Percentiles rank a stretch among this genome's conserved stretches.
Conservation (phyloP, 106 monocot genomes). For the Allium cepa region DNA sequence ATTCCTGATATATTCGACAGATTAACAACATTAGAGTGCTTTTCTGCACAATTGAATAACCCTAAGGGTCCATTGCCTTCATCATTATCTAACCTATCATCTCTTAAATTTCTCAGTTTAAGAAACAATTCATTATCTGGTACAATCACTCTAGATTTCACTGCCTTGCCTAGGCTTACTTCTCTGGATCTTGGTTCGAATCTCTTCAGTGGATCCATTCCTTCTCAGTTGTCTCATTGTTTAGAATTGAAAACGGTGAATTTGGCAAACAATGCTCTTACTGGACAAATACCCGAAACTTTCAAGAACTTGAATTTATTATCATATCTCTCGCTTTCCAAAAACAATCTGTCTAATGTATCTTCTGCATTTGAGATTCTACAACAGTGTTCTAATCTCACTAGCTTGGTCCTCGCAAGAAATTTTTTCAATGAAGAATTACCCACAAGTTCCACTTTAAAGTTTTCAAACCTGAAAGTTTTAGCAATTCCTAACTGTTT, state of each 20-base stretch:
- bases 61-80: slow-evolving; percentile 48
- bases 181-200: slow-evolving; percentile 71
- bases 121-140: slow-evolving; percentile 61
- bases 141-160: slow-evolving; percentile 40
- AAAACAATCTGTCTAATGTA: slow-evolving; percentile 51
- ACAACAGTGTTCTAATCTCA: slow-evolving; percentile 56
- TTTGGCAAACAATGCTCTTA: slow-evolving; percentile 54
- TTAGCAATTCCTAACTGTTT: slow-evolving; percentile 48
- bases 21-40: slow-evolving; percentile 28
- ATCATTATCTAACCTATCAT: slow-evolving; percentile 42
- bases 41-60: slow-evolving; percentile 31
- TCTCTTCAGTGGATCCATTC: slow-evolving; percentile 43
- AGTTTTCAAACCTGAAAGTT: slow-evolving; percentile 45
- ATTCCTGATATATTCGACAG: slow-evolving; percentile 57
- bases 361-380: slow-evolving; percentile 42
- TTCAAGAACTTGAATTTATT: slow-evolving; percentile 49
- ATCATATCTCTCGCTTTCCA: slow-evolving; percentile 46
- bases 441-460: slow-evolving; percentile 41
- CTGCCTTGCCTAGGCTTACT: slow-evolving; percentile 25
- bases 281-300: slow-evolving; percentile 58
- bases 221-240: slow-evolving; percentile 40
- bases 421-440: slow-evolving; percentile 59
- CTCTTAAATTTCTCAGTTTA: slow-evolving; percentile 39
- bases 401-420: slow-evolving; percentile 46
- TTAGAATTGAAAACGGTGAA: slow-evolving; percentile 39